Conservation (phyloP, 2,329 filamentous ascomycete genomes). For the Penicillium sp. region DNA sequence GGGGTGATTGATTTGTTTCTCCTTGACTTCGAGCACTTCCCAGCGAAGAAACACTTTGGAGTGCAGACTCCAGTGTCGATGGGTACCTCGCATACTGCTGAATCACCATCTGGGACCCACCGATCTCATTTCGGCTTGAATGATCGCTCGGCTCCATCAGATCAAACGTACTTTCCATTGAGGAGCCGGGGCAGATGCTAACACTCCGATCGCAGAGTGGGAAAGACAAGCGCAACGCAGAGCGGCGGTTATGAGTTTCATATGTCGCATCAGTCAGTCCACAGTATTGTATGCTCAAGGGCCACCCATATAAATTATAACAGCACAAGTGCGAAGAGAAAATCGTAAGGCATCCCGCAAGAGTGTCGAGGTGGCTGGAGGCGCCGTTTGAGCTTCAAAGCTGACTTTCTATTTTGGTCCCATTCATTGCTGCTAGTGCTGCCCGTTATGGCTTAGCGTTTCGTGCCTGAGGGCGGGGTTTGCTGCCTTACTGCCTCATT, state of each 20-base stretch:
- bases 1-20: conserved; percentile 33
- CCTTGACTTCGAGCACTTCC: conserved; percentile 33
- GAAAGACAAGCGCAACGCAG: conserved; percentile 4
- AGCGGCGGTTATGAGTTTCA: conserved; percentile 9
- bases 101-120: conserved; percentile 29
- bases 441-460: conserved; percentile 21
- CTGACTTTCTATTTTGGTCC: conserved; percentile 34
- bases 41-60: conserved; percentile 37
- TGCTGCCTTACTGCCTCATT: conserved; percentile 11
- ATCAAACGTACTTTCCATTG: conserved; percentile 34
- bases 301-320: background rate
- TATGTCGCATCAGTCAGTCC: conserved; percentile 3
- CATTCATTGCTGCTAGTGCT: conserved; percentile 14
- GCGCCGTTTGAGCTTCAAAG: conserved; percentile 21
- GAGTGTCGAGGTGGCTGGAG: conserved; percentile 24
- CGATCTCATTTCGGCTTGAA: conserved; percentile 24
- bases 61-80: conserved; percentile 29
- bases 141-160: conserved; percentile 24
- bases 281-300: conserved; percentile 6
- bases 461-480: conserved; percentile 27
- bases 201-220: conserved; percentile 2
- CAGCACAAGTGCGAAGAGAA: background rate
- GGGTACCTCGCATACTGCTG: conserved; percentile 40
- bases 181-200: conserved; percentile 1
- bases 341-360: conserved; percentile 11